phyloP scores from a whole-genome alignment of 1,139 yeast species.

The Taphrina communis region DNA sequence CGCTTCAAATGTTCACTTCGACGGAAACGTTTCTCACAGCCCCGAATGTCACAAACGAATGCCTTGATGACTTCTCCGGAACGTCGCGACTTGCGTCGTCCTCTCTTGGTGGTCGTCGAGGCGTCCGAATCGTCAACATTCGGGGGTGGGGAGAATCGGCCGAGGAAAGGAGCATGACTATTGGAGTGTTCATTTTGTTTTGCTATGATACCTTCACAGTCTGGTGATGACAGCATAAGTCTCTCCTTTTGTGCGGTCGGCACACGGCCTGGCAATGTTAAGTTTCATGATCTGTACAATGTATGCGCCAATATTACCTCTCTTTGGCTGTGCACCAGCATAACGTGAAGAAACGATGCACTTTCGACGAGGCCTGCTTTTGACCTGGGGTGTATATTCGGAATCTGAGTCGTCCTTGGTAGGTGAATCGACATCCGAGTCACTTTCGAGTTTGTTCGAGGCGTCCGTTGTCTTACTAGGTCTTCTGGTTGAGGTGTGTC shows the following conservation, averaged over 20 bases:
- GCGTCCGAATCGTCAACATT: constrained; percentile 14
- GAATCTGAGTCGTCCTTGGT: constrained; percentile 19
- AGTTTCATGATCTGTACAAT: not conserved
- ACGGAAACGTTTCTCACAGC: constrained; percentile 56
- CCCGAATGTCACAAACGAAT: constrained; percentile 30
- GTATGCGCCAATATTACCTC: not conserved
- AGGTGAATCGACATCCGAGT: constrained; percentile 15
- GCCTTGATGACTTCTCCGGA: constrained; percentile 18
- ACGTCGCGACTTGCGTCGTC: constrained; percentile 14
- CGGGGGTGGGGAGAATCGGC: constrained; percentile 24
- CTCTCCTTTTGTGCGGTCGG: constrained; percentile 24
- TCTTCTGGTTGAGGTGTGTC: not conserved
- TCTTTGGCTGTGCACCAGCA: constrained; percentile 15
- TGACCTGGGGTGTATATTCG: constrained; percentile 18
- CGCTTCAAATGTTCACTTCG: constrained; percentile 81
- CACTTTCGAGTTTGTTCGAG: not conserved
- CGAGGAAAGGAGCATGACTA: constrained; percentile 3
- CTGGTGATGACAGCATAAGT: constrained; percentile 18
- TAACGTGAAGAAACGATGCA: constrained; percentile 2
- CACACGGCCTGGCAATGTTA: constrained; percentile 12
- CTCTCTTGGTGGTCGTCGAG: not conserved
- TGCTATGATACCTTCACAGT: constrained; percentile 14
- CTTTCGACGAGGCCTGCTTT: constrained; percentile 1
- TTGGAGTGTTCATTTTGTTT: constrained; percentile 1
- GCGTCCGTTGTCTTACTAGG: not conserved